phyloP scores from a whole-genome alignment of 148 eudicot species.

The Beta vulgaris region DNA sequence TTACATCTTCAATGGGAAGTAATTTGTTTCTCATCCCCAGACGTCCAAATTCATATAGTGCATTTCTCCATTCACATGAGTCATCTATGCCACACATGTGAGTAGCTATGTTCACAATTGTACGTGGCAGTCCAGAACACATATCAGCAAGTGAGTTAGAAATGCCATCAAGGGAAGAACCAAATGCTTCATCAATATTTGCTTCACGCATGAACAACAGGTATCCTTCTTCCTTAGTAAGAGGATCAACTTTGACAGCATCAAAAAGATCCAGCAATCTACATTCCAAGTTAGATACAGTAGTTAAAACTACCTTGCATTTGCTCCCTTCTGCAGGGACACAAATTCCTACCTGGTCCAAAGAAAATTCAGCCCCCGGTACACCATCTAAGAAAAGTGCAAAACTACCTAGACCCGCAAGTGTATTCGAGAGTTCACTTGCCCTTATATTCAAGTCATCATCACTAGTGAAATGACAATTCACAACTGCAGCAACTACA shows the following conservation, averaged over 20 bases:
- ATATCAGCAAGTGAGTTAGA: not conserved
- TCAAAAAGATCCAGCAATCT: not conserved
- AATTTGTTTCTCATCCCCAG: too few relatives aligned
- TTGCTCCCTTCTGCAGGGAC: slow-evolving; percentile 8
- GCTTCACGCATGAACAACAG: slow-evolving; percentile 15
- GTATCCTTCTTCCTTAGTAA: slow-evolving; percentile 6
- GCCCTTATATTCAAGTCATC: slow-evolving; percentile 14
- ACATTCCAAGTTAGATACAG: not conserved
- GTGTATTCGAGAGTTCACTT: not conserved
- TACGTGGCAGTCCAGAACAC: too few relatives aligned
- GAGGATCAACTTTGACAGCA: slow-evolving; percentile 1
- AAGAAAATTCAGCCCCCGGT: not conserved
- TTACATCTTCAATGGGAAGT: too few relatives aligned
- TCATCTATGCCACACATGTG: too few relatives aligned
- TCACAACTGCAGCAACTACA: slow-evolving; percentile 16
- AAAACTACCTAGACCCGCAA: slow-evolving; percentile 3
- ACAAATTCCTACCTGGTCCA: slow-evolving; percentile 14
- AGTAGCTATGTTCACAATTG: too few relatives aligned
- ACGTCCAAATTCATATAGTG: too few relatives aligned
- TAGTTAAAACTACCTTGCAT: slow-evolving; percentile 20
- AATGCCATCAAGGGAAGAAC: not conserved
- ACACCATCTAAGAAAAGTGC: slow-evolving; percentile 25
- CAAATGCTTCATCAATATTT: not conserved
- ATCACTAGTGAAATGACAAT: slow-evolving; percentile 14
- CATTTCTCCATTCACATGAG: too few relatives aligned